Evolutionary conservation across 176 grass and related monocot species (phyloP).

Genomic region (Otatea glauca): DNA sequence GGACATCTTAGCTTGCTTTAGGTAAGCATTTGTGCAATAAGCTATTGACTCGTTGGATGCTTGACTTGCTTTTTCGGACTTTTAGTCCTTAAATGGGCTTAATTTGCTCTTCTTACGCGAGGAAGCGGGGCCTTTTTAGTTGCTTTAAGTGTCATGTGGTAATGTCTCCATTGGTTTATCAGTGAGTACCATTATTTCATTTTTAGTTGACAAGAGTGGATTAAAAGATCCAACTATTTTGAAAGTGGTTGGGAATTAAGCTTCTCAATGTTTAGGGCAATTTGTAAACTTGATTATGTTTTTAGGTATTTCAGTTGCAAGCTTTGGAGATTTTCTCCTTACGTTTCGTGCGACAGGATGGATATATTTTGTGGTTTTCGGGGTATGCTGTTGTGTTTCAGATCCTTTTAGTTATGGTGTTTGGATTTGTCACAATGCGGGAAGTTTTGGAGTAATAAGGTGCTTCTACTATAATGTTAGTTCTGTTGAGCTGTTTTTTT

Average conservation of each 20-base stretch:
- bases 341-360: background rate
- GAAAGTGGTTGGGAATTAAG: background rate
- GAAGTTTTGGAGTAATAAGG: background rate
- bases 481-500: background rate
- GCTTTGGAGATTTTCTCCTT: background rate
- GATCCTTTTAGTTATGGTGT: background rate
- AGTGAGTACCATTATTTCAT: background rate
- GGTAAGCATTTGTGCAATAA: background rate
- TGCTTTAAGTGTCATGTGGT: conserved; percentile 11
- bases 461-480: conserved; percentile 11
- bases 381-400: background rate
- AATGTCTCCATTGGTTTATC: conserved; percentile 20
- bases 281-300: background rate
- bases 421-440: background rate
- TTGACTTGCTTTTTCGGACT: background rate
- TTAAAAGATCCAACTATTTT: background rate
- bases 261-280: conserved; percentile 11
- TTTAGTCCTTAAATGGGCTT: background rate
- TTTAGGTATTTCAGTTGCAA: conserved; percentile 18
- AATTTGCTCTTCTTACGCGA: background rate
- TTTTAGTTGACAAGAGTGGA: conserved; percentile 7
- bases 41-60: conserved; percentile 11
- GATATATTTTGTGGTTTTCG: conserved; percentile 8
- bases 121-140: background rate
- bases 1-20: background rate